Evolutionary conservation across 371 early-diverging fungal genomes (phyloP), one percentile per base, ranked within the genome.

Genomic region (Mucor ambiguus): DNA sequence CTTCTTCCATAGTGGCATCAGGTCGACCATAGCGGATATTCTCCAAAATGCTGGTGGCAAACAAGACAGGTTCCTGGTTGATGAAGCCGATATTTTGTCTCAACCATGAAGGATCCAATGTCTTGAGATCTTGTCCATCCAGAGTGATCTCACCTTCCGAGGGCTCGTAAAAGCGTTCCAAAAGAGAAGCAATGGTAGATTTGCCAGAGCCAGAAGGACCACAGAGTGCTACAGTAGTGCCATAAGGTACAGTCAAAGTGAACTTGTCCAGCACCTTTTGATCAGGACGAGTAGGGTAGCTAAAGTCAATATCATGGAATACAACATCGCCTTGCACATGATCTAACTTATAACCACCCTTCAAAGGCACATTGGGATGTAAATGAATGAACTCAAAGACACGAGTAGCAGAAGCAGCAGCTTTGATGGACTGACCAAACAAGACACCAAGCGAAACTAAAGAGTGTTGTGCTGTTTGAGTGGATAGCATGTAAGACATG

Each of bases 351-450:
- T 73, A 18, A 2, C 89, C 91, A n/a, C 85, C 87, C 4, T 67
- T 62, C 4, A 79, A 64, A 30, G 85, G 80, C 5, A 88, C 82
- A 7, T 64, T 29, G 16, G 90, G 87, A 5, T 64, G 56, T 28
- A 79, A 56, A 33, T 85, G 73, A 49, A 87, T 81, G 54, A 87
- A 87, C 68, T 93, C 93, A 69, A 89, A 87, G n/a, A 93, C 89
- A 24, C 94, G 84, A 9, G 74, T 63, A 8, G 90, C 85, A 3
- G 89, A 85, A 16, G 84, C 85, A 10, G 81, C 68, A 1, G 92
- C 90, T 61, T 90, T 89, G 66, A 94, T 87, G 1, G 85, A 80
- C 69, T 94, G 93, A 24, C 94, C 92, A 75, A 93, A 85, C 54
- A 94, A 72, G 7, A 84, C 86, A 26, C 94, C 94, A 24, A 93